Conservation (phyloP, 192 early-diverging fungal species). For the Phycomyces nitens region DNA sequence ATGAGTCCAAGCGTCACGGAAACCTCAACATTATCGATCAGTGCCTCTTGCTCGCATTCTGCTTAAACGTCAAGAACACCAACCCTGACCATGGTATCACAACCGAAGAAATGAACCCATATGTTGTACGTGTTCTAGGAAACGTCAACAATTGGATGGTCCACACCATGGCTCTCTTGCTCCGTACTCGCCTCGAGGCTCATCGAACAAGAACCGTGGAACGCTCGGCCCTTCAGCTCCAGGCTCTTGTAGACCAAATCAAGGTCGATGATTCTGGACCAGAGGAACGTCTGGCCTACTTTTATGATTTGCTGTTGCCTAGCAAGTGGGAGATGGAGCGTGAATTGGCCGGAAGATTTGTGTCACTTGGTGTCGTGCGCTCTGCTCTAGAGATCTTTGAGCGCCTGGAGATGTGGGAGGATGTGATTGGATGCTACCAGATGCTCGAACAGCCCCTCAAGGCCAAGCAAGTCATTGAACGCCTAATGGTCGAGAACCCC, state of each 20-base stretch:
- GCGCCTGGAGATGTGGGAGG: conserved; percentile 95
- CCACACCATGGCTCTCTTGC: conserved; percentile 90
- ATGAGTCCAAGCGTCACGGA: conserved; percentile 50
- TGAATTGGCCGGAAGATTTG: conserved; percentile 83
- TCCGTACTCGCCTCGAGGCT: conserved; percentile 88
- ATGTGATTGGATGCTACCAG: conserved; percentile 84
- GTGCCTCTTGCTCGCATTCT: conserved; percentile 82
- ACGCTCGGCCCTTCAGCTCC: conserved; percentile 85
- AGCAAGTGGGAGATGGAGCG: conserved; percentile 95
- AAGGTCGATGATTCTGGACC: conserved; percentile 62
- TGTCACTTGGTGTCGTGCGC: conserved; percentile 80
- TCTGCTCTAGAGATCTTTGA: conserved; percentile 94
- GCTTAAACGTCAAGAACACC: conserved; percentile 92
- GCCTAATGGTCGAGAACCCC: conserved; percentile 57
- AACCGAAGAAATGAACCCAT: conserved; percentile 94
- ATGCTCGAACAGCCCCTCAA: conserved; percentile 82
- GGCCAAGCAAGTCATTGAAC: conserved; percentile 76
- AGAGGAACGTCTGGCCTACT: conserved; percentile 74
- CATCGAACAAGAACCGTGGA: conserved; percentile 85
- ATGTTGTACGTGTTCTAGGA: conserved; percentile 84
- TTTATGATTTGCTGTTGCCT: conserved; percentile 78
- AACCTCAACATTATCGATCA: conserved; percentile 83
- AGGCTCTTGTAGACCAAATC: conserved; percentile 96
- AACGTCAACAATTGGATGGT: conserved; percentile 98
- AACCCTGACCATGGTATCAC: conserved; percentile 93